Evolutionary conservation across 208 protist genomes (phyloP).

Genomic region (Trichomonas vaginalis): DNA sequence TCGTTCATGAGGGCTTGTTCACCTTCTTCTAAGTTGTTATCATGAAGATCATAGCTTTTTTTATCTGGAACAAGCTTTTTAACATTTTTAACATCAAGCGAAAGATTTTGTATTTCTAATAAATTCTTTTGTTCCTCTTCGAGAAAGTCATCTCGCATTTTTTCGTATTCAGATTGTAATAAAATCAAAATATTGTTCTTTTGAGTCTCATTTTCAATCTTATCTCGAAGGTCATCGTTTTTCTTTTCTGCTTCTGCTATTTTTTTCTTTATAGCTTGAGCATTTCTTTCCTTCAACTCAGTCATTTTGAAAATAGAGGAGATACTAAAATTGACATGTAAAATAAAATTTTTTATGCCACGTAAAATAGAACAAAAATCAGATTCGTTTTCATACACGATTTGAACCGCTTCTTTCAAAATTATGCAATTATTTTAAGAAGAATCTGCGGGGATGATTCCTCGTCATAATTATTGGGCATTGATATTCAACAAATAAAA

Average conservation of each 20-base stretch:
- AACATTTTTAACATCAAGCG: not conserved
- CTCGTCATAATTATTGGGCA: too few relatives aligned
- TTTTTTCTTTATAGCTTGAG: not conserved
- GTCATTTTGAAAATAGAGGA: not conserved
- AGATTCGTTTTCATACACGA: too few relatives aligned
- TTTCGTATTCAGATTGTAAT: not conserved
- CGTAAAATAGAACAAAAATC: too few relatives aligned
- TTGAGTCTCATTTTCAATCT: not conserved
- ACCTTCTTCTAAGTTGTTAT: not conserved
- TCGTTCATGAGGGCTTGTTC: not conserved
- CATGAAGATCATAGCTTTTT: not conserved
- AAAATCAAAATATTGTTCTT: not conserved
- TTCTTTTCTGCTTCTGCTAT: not conserved
- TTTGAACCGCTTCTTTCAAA: too few relatives aligned
- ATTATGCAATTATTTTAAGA: too few relatives aligned
- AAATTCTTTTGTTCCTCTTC: not conserved
- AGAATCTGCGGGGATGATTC: too few relatives aligned
- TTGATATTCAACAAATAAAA: too few relatives aligned
- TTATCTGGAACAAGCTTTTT: not conserved
- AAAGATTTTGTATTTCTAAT: not conserved
- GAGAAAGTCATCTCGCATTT: not conserved
- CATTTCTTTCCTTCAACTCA: not conserved
- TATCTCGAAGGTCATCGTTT: not conserved
- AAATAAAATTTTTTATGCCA: not conserved
- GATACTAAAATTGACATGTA: not conserved